Conservation (phyloP, 208 protist species). For the Leishmania amazonensis region DNA sequence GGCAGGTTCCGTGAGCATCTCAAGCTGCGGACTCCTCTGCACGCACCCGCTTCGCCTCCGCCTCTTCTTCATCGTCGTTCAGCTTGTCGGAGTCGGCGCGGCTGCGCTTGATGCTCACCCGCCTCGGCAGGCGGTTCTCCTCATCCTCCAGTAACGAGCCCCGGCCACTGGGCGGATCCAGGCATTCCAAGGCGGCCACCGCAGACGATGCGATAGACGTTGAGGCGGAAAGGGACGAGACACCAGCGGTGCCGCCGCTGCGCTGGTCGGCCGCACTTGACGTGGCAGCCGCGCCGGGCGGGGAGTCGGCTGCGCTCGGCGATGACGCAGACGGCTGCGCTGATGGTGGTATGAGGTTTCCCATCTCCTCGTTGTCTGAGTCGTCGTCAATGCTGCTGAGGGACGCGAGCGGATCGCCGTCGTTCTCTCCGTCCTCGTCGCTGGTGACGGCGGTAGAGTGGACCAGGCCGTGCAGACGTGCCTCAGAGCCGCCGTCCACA, state of each 20-base stretch:
- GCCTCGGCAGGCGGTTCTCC: conserved; percentile 29
- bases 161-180: conserved; percentile 20
- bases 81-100: conserved; percentile 15
- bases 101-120: conserved; percentile 20
- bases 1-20: neutral
- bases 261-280: conserved; percentile 11
- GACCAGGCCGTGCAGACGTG: conserved; percentile 15
- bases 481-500: conserved; percentile 21
- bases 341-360: neutral
- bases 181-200: conserved; percentile 1
- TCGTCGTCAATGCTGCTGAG: conserved; percentile 26
- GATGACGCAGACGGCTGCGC: no score
- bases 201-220: neutral
- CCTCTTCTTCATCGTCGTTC: conserved; percentile 23
- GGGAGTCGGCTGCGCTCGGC: conserved; percentile 1
- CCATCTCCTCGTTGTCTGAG: conserved; percentile 17
- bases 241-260: conserved; percentile 1
- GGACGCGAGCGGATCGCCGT: conserved; percentile 23
- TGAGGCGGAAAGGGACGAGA: neutral
- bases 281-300: neutral
- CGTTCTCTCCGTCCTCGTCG: conserved; percentile 7
- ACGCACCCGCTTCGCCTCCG: conserved; percentile 15
- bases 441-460: conserved; percentile 3
- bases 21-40: conserved; percentile 15
- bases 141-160: conserved; percentile 30